Evolutionary conservation across 805 yeast species (phyloP), one percentile per base, ranked within the genome.

Genomic region (Wickerhamiella qilinensis): DNA sequence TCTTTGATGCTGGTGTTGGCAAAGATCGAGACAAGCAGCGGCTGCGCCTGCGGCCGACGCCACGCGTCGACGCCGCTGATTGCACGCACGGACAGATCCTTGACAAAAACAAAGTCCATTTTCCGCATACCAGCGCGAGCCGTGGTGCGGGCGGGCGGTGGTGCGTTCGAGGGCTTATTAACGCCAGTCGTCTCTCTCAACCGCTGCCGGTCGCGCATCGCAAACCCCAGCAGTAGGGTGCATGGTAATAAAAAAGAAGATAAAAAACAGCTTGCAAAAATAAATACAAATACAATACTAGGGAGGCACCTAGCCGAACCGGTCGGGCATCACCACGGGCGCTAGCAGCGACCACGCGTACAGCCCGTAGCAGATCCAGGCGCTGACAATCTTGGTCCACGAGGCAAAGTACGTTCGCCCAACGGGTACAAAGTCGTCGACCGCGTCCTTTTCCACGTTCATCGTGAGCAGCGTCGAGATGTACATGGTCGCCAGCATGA

Each of bases 341-440:
- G 97, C 98, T 8, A 83, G 55, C 43, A 91, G 59, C 6, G 93
- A 81, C 98, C 97, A 91, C 1, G 77, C 75, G 52, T 88, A 91
- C 36, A 91, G 65, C 5, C 65, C 63, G 54, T 75, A 91, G 55
- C 98, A 93, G 33, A 81, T 71, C 94, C 96, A 85, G 1, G 96
- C 80, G 53, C 93, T 77, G 15, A 80, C 66, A 41, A 91, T 82
- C 59, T 91, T 91, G 36, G 88, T 84, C 94, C 95, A 85, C 4
- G 94, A 75, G 47, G 88, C 78, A 56, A 88, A 91, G 58, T 88
- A 86, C 0, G 98, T 88, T 52, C 98, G 68, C 0, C 99, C 99
- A 7, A 91, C 97, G 0, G 98, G 98, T 9, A 84, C 76, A 52
- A 91, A 91, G 43, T 84, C 91, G 3, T 94, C 94, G 38, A 73